Conservation (phyloP, 495 filamentous ascomycete genomes). For the Annulohypoxylon nitens region DNA sequence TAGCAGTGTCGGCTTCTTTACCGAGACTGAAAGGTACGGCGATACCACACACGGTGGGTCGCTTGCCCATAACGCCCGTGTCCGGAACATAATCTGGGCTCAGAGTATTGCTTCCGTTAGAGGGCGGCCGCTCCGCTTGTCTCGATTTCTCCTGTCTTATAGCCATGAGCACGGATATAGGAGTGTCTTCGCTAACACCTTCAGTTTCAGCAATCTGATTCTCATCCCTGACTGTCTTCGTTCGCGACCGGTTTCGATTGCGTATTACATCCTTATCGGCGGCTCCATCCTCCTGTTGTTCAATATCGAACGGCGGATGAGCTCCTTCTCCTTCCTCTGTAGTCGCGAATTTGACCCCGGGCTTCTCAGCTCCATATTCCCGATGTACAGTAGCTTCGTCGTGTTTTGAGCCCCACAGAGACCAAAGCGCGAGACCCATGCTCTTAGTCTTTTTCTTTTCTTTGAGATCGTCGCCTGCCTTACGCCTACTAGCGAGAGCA, state of each 20-base stretch:
- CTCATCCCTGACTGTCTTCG: slow-evolving; percentile 58
- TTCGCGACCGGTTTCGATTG: slow-evolving; percentile 54
- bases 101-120: slow-evolving; percentile 30
- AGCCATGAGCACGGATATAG: slow-evolving; percentile 51
- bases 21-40: slow-evolving; percentile 66
- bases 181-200: slow-evolving; percentile 49
- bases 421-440: slow-evolving; percentile 85
- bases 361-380: slow-evolving; percentile 59
- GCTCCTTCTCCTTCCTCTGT: slow-evolving; percentile 56
- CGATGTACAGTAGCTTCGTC: slow-evolving; percentile 76
- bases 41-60: slow-evolving; percentile 62
- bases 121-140: slow-evolving; percentile 23
- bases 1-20: slow-evolving; percentile 63
- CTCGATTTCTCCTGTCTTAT: slow-evolving; percentile 44
- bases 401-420: slow-evolving; percentile 86
- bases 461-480: slow-evolving; percentile 61
- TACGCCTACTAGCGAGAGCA: slow-evolving; percentile 78
- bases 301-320: slow-evolving; percentile 52
- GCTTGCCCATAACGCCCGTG: slow-evolving; percentile 60
- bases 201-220: slow-evolving; percentile 50
- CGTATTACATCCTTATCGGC: slow-evolving; percentile 17
- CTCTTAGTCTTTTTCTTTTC: slow-evolving; percentile 69
- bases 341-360: slow-evolving; percentile 44
- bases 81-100: slow-evolving; percentile 46
- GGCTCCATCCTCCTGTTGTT: slow-evolving; percentile 48